phyloP scores from a whole-genome alignment of 176 grass and related monocot genomes.

The Ampelocalamus luodianensis region DNA sequence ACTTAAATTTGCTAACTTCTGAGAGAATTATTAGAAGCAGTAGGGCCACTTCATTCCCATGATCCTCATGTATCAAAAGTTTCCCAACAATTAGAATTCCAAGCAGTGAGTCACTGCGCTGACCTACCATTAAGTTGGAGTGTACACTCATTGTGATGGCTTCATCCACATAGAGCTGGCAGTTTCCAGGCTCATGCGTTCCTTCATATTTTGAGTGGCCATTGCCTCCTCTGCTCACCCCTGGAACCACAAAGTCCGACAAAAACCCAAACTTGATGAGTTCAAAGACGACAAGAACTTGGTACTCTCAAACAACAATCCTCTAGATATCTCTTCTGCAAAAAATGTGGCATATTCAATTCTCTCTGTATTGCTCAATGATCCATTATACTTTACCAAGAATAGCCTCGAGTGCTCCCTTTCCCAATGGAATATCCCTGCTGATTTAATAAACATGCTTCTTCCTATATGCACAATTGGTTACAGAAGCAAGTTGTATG shows the following conservation, averaged over 20 bases:
- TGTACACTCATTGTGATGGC: too few relatives aligned
- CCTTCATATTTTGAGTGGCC: too few relatives aligned
- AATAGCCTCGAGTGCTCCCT: slow-evolving; percentile 48
- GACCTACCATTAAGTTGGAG: too few relatives aligned
- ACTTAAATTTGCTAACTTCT: too few relatives aligned
- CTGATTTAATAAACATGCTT: slow-evolving; percentile 21
- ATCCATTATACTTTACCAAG: slow-evolving; percentile 2
- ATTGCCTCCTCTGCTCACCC: too few relatives aligned
- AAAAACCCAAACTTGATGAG: slow-evolving; percentile 49
- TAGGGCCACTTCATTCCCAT: too few relatives aligned
- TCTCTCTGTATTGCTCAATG: slow-evolving; percentile 9
- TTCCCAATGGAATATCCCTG: slow-evolving; percentile 55
- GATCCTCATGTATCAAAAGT: too few relatives aligned
- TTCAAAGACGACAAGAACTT: slow-evolving; percentile 41
- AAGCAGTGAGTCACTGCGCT: too few relatives aligned
- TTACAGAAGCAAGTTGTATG: not conserved
- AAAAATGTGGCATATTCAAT: slow-evolving; percentile 51
- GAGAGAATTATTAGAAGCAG: too few relatives aligned
- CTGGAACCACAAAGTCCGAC: slow-evolving; percentile 51
- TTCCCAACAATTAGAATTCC: too few relatives aligned
- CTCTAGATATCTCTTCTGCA: slow-evolving; percentile 50
- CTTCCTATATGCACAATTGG: slow-evolving; percentile 8
- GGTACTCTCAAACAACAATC: slow-evolving; percentile 57
- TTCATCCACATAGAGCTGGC: too few relatives aligned
- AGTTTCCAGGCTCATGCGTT: too few relatives aligned